Base-by-base conservation (phyloP, 2,329 filamentous ascomycete species). In the Aureobasidium subglaciale region DNA sequence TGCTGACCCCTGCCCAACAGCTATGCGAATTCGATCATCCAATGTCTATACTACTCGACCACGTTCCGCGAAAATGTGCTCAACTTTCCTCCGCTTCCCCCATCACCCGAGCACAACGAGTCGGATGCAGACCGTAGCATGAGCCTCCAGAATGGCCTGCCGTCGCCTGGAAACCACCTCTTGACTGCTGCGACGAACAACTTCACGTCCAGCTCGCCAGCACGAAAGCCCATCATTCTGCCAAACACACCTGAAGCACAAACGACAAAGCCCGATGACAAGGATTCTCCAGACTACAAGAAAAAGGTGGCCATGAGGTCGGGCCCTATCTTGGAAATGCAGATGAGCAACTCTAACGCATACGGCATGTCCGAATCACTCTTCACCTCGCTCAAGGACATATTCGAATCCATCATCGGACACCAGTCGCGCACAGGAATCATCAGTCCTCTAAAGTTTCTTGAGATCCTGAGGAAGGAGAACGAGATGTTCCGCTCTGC, bases 21-120 rank as follows among this genome's bases (percentile, higher is more conserved):
- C 71, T 99, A 99, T 74, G 96, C 90, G 76, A 99, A 99, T 73
- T 99, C 93, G 13, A 96, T 99, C 66, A 82, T 99, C 57, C 93
- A 99, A 75, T 95, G 90, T 65, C 83, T 99, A 57, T 99, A 95
- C 75, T 96, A 95, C 75, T 96, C 92, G 18, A 86, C 90, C 41
- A 84, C 89, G 29, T 99, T 99, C 71, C 88, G 93, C 73, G 87
- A 96, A 75, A 84, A 92, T 67, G 90, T 99, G 63, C 84, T 99
- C 71, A 91, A 88, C 67, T 99, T 95, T 67, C 92, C 93, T 4
- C 48, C 56, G 9, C 49, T 56, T 16, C 53, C 56, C 8, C 40
- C 54, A 6, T 41, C 54, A 18, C 54, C 54, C 42, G 42, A 48
- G 35, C 54, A 37, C 18, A 34, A 18, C 25, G 42, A 38, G 6